A percentile compares a stretch with the other conserved stretches of the same genome.
These are phyloP conservation scores for Sporopachydermia cereana DNA, from an alignment of 1,139 yeast genomes.

Conservation along the genomic window DNA sequence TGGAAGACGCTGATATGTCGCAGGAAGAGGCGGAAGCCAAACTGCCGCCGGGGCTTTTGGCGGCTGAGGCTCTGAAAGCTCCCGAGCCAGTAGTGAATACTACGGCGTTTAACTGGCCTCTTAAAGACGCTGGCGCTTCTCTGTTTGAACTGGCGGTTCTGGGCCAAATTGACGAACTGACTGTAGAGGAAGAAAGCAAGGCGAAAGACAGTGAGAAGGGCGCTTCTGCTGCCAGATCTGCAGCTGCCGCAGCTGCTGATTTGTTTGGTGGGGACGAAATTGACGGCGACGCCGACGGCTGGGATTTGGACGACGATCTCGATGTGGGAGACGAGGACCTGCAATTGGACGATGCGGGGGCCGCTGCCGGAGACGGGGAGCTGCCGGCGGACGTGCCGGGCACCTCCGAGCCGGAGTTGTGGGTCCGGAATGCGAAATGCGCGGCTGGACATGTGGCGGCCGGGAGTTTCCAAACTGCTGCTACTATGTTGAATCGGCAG, in stretches of 20 bases:
- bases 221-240: neutral
- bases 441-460: constrained; percentile 94
- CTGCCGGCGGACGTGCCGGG: constrained; percentile 14
- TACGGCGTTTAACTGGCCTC: constrained; percentile 63
- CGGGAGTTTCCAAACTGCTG: constrained; percentile 94
- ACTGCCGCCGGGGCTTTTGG: constrained; percentile 37
- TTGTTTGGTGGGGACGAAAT: constrained; percentile 12
- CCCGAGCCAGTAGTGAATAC: constrained; percentile 37
- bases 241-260: constrained; percentile 6
- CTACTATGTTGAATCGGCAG: constrained; percentile 82
- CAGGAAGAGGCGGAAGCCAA: constrained; percentile 44
- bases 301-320: constrained; percentile 49
- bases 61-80: constrained; percentile 31
- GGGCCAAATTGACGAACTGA: constrained; percentile 63
- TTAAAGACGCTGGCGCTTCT: constrained; percentile 58
- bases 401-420: constrained; percentile 56
- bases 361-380: constrained; percentile 23
- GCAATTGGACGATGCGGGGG: constrained; percentile 26
- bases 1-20: constrained; percentile 49
- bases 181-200: constrained; percentile 36
- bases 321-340: constrained; percentile 58
- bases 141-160: constrained; percentile 77
- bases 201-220: constrained; percentile 10
- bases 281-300: constrained; percentile 29
- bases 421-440: constrained; percentile 84